Evolutionary conservation across 495 filamentous ascomycete species (phyloP).

Genomic region (Articulospora tetracladia): DNA sequence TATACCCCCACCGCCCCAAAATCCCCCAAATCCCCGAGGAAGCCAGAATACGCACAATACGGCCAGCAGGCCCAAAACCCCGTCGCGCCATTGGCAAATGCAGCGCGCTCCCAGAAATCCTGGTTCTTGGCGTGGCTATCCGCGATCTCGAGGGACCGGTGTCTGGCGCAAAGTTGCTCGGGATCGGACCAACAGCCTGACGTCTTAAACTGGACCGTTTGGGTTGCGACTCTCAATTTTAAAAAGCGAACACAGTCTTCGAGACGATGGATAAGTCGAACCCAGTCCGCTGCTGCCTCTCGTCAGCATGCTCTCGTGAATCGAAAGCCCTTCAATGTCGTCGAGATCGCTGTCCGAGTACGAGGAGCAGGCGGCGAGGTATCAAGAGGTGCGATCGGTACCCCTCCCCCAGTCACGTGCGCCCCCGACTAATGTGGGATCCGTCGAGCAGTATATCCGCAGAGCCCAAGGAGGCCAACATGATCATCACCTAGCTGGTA

Average conservation of each 20-base stretch:
- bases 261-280: not conserved
- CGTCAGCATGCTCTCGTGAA: not conserved
- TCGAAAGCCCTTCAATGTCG: not conserved
- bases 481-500: not conserved
- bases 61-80: too few species aligned
- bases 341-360: slow-evolving; percentile 9
- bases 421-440: not conserved
- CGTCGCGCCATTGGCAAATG: not conserved
- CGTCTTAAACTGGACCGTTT: not conserved
- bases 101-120: not conserved
- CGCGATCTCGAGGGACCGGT: not conserved
- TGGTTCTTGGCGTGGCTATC: not conserved
- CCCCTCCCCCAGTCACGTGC: not conserved
- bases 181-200: not conserved
- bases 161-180: not conserved
- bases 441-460: not conserved
- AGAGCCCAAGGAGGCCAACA: not conserved
- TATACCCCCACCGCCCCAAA: too few species aligned
- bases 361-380: slow-evolving; percentile 10
- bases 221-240: not conserved
- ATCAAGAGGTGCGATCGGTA: slow-evolving; percentile 7
- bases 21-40: too few species aligned
- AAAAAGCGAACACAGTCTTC: not conserved
- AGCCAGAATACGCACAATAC: too few species aligned
- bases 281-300: not conserved